Base-by-base conservation (phyloP, 148 eudicot species). In the Camellia sinensis region DNA sequence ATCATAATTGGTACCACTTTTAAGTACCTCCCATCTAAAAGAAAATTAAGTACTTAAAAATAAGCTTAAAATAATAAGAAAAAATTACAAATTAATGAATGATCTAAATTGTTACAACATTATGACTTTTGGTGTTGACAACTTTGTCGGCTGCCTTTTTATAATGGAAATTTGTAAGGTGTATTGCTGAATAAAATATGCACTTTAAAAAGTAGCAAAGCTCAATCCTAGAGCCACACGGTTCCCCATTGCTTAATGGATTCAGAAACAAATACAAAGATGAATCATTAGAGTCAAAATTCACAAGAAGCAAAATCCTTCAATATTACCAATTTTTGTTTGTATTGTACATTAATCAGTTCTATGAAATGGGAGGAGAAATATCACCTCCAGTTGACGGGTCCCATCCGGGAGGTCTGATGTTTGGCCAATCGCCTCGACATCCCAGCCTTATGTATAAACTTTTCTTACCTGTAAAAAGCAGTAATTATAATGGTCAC, bases 401-500 rank as follows among this genome's bases (percentile, higher is more conserved):
- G 67, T 93, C 91, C 91, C 92, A 91, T 4, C 95, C 99, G 0
- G 99, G 98, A 77, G 95, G 97, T 78, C 89, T 89, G 90, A 96
- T 96, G 86, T 96, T 85, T 6, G 99, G 99, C 99, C 99, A 96
- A 80, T 96, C 99, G 12, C 99, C 99, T 63, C 93, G 89, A 82
- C 99, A 96, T 75, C 95, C 99, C 80, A 93, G 78, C 81, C 98
- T 84, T 82, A 93, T 87, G 81, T 96, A 96, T 67, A 93, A 83
- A 79, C 94, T 85, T 87, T 93, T 93, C 79, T 91, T 93, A 83
- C 95, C 99, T 95, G 71, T 78, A 87, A 80, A 68, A 85, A 74
- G 76, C 75, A 64, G 41, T 15, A 74, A 48, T 43, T 22, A 50
- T 19, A 21, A 60, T 50, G 56, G 75, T 50, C 10, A 21, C 41